A percentile compares a stretch with the other conserved stretches of the same genome.
Conservation (phyloP, 225 moss, liverwort and hornwort genomes). For the Thuidium tamariscinum region DNA sequence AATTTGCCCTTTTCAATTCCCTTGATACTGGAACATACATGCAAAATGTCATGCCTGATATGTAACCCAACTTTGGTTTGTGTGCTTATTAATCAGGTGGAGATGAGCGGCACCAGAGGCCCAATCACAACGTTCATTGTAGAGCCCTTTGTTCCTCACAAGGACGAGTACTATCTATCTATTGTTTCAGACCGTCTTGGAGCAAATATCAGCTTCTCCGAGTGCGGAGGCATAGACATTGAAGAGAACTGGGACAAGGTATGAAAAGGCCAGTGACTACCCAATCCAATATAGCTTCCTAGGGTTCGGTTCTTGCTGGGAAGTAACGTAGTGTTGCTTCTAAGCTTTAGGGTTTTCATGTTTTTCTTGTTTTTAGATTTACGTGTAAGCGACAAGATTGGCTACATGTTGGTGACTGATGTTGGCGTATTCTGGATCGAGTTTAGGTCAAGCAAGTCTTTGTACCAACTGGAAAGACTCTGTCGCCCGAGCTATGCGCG, state of each 20-base stretch:
- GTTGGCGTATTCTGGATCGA: neutral
- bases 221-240: constrained; percentile 94
- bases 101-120: constrained; percentile 82
- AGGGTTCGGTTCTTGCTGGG: neutral
- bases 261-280: neutral
- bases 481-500: constrained; percentile 66
- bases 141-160: constrained; percentile 95
- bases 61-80: neutral
- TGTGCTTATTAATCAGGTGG: constrained; percentile 33
- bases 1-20: neutral
- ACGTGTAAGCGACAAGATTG: neutral
- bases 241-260: constrained; percentile 99
- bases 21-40: neutral
- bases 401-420: neutral
- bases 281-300: neutral
- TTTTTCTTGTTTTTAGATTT: neutral
- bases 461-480: constrained; percentile 61
- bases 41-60: neutral
- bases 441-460: constrained; percentile 71
- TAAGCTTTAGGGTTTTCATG: neutral
- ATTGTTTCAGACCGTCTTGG: constrained; percentile 90
- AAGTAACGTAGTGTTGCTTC: neutral
- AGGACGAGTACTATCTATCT: constrained; percentile 86
- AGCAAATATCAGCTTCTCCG: constrained; percentile 77
- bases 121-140: constrained; percentile 97